Conservation (phyloP, 805 yeast species). For the Wickerhamomyces queroliae region DNA sequence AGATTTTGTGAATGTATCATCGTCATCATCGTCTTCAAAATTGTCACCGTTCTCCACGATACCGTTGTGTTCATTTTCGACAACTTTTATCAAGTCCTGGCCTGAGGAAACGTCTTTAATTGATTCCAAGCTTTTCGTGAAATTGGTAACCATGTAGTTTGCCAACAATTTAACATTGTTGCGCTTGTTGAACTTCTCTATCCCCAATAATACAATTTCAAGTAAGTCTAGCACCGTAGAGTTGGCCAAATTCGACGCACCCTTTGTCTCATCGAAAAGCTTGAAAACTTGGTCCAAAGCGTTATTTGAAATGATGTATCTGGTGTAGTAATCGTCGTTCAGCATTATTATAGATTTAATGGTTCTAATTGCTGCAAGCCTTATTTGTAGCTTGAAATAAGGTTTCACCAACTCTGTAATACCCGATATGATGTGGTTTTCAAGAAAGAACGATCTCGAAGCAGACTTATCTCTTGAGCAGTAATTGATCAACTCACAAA, state of each 20-base stretch:
- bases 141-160: constrained; percentile 13
- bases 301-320: constrained; percentile 50
- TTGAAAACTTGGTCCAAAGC: constrained; percentile 44
- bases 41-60: background rate
- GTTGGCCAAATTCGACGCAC: constrained; percentile 56
- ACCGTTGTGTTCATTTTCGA: background rate
- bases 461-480: constrained; percentile 48
- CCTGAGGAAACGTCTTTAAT: background rate
- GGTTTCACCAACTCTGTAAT: constrained; percentile 42
- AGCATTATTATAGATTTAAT: constrained; percentile 54
- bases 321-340: constrained; percentile 56
- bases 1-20: background rate
- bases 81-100: background rate
- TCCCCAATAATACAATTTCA: constrained; percentile 33
- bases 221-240: constrained; percentile 73
- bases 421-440: constrained; percentile 51
- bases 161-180: constrained; percentile 21
- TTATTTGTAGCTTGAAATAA: constrained; percentile 38
- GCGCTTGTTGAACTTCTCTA: constrained; percentile 14
- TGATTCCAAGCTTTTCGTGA: background rate
- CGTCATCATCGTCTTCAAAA: constrained; percentile 5
- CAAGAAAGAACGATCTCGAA: constrained; percentile 59
- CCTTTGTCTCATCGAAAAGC: constrained; percentile 41
- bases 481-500: constrained; percentile 68
- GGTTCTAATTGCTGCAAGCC: constrained; percentile 65